phyloP scores from a whole-genome alignment of 495 filamentous ascomycete species.

The Podospora pseudoanserina region DNA sequence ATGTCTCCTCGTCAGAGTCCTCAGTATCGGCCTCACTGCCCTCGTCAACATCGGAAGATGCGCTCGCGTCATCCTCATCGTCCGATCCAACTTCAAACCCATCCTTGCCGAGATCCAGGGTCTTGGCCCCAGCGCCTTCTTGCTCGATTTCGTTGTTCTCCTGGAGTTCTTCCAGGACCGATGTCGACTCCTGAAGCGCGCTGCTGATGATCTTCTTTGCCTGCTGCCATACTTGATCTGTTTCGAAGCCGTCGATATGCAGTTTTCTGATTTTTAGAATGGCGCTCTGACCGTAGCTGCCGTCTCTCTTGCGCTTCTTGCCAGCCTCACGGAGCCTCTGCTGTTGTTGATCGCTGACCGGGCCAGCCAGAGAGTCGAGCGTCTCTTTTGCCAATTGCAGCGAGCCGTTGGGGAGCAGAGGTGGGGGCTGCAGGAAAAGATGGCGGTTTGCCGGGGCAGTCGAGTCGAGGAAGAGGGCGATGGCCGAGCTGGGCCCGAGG shows the following conservation, averaged over 20 bases:
- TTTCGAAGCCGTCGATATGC: slow-evolving; percentile 81
- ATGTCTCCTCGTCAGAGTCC: slow-evolving; percentile 43
- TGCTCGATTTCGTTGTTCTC: slow-evolving; percentile 34
- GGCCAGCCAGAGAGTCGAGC: slow-evolving; percentile 69
- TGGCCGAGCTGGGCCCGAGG: slow-evolving; percentile 30
- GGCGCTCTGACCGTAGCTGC: slow-evolving; percentile 33
- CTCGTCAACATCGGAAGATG: slow-evolving; percentile 15
- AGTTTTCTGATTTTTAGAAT: slow-evolving; percentile 69
- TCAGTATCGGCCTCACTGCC: slow-evolving; percentile 36
- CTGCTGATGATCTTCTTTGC: slow-evolving; percentile 69
- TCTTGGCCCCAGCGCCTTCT: slow-evolving; percentile 22
- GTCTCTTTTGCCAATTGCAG: slow-evolving; percentile 68
- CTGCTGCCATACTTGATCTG: slow-evolving; percentile 92
- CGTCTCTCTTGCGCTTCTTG: slow-evolving; percentile 65
- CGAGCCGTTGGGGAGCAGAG: slow-evolving; percentile 59
- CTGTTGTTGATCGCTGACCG: slow-evolving; percentile 62
- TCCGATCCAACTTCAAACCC: slow-evolving; percentile 46
- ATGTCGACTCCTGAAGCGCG: slow-evolving; percentile 39
- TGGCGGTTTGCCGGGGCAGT: slow-evolving; percentile 50
- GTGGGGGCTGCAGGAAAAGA: slow-evolving; percentile 66
- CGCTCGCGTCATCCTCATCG: slow-evolving; percentile 27
- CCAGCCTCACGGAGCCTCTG: slow-evolving; percentile 51
- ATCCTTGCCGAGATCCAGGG: slow-evolving; percentile 44
- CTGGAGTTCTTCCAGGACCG: slow-evolving; percentile 49
- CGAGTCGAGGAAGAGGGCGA: slow-evolving; percentile 47